Conservation (phyloP, 108 stramenopile species). For the Cylindrotheca fusiformis region DNA sequence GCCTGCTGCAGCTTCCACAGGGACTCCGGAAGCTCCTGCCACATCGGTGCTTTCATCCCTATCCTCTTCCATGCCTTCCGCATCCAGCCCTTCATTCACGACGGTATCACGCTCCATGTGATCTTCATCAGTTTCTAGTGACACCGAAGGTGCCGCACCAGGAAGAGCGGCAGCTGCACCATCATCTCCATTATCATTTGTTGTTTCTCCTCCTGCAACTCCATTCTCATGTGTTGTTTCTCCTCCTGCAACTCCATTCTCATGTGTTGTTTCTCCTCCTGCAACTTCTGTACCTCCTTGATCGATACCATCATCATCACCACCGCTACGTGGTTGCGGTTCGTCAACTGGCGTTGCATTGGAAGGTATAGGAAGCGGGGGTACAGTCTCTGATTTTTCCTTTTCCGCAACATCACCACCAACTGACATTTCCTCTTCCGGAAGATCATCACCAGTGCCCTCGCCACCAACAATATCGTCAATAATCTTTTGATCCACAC, state of each 20-base stretch:
- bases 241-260: slow-evolving; percentile 5
- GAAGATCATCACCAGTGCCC: not conserved
- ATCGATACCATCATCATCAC: not conserved
- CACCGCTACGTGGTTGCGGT: slow-evolving; percentile 96
- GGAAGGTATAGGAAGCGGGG: slow-evolving; percentile 82
- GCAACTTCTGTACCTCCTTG: slow-evolving; percentile 13
- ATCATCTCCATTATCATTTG: not conserved
- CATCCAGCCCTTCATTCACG: not conserved
- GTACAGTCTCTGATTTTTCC: too few species aligned
- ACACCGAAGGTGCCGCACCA: slow-evolving; percentile 4
- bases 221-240: slow-evolving; percentile 15
- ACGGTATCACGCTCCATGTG: too few species aligned
- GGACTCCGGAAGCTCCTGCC: not conserved
- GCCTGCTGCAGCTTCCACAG: not conserved
- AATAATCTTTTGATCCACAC: slow-evolving; percentile 20
- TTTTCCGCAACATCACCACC: slow-evolving; percentile 6
- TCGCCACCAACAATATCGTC: slow-evolving; percentile 8
- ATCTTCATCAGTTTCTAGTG: not conserved
- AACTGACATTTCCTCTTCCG: not conserved
- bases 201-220: slow-evolving; percentile 6
- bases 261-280: slow-evolving; percentile 13
- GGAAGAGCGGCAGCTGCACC: slow-evolving; percentile 1
- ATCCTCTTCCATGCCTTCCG: not conserved
- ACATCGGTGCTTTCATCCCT: not conserved
- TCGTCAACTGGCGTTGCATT: slow-evolving; percentile 92